Base-by-base conservation (phyloP, 306 rosid species). In the Malus orientalis region DNA sequence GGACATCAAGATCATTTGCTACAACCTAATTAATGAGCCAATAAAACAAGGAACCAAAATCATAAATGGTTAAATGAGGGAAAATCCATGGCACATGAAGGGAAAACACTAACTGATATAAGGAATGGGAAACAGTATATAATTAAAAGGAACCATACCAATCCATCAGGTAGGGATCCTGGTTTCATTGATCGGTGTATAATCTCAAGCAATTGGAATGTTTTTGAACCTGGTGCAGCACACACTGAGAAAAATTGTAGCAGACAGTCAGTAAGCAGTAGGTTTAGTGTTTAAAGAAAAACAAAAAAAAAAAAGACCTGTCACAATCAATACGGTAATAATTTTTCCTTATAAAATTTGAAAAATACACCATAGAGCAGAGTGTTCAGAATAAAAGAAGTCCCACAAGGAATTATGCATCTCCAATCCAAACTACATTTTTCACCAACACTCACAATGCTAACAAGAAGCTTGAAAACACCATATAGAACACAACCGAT, bases 211-310 rank as follows among this genome's bases (percentile, higher is more conserved):
- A 96, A 77, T 85, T 96, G 99, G 81, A 96, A 96, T 40, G 99
- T 96, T 87, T 96, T 96, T 2, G 99, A 96, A 71, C 99, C 99
- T 19, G 98, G 99, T 69, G 99, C 99, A 82, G 99, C 99, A 79
- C 99, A 96, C 99, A 96, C 99, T 96, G 84, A 67, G 69, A 29
- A 86, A 69, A 65, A 51, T 5, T 55, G 32, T 30, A 65, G 78
- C 57, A 47, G 58, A 83, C 25, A 10, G 75, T 82, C 30, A 79
- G 64, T 77, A 75, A 59, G 30, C 18, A 55, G 10, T 25, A 16
- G 5, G 11, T 47, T 38, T 5, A 32, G 44, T 45, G 29, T 16
- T 69, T 70, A 33, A 6, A 9, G 22, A 3, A 32, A 64, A 64
- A 32, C 22, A 27, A 15, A 32, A 9, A 75, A 51, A 33, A 22